Evolutionary conservation across 2,329 filamentous ascomycete species (phyloP), one percentile per base, ranked within the genome.

Genomic region (Aureobasidium sp.): DNA sequence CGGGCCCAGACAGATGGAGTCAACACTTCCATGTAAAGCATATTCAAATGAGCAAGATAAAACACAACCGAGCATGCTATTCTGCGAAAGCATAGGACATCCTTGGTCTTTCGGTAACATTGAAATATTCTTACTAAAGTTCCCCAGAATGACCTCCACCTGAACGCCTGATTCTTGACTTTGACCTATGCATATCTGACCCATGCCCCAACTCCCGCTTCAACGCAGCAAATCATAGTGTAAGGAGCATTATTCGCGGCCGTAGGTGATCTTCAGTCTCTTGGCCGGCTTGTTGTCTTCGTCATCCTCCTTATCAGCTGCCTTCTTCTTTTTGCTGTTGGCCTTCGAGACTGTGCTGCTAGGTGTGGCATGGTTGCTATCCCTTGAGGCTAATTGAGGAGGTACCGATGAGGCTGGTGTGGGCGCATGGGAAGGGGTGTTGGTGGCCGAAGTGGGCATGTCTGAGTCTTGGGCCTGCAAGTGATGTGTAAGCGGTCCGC

Each of bases 231-330:
- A 63, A 48, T 36, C 6, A 48, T n/a, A 39, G 26, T 26, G 27
- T 46, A 13, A 2, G 32, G n/a, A 41, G 37, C 20, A 43, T 75
- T 72, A 78, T 56, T 80, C 78, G 59, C 78, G 69, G 24, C 75
- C 76, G 66, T 81, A 81, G n/a, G 75, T 77, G 56, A 81, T 80
- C 71, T 81, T 81, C 32, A 76, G 73, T 62, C 79, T 71, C 71
- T 81, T 81, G 41, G 68, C 68, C 3, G 73, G 70, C 68, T 79
- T 79, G 32, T 69, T 70, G 46, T 79, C 76, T 1, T 76, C 73
- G 36, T 80, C 78, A 6, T 79, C 78, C 34, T 79, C 78, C 59
- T 77, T 76, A 12, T 76, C 74, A 6, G 69, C 69, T 56, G 74
- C 51, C 71, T 79, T 79, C 72, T 80, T 80, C 69, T 77, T 79